Conservation (phyloP, 805 yeast species). For the Groenewaldozyma tartarivorans region DNA sequence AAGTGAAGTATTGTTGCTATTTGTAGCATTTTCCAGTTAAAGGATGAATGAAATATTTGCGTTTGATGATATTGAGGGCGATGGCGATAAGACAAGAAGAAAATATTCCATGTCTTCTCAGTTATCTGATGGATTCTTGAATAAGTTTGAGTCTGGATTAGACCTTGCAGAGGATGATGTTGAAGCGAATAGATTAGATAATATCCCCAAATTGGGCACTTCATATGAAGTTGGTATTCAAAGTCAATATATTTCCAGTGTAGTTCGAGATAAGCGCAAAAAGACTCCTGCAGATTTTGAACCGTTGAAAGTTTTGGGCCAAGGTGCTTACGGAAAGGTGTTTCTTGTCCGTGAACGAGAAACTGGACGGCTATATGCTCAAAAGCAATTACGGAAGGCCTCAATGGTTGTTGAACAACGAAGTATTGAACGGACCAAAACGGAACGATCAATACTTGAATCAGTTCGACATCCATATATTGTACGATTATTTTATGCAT, state of each 20-base stretch:
- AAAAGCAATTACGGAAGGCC: slow-evolving; percentile 78
- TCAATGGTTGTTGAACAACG: slow-evolving; percentile 52
- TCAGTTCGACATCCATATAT: slow-evolving; percentile 72
- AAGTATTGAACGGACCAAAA: slow-evolving; percentile 65
- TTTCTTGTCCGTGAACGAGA: slow-evolving; percentile 57
- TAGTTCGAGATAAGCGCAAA: slow-evolving; percentile 17
- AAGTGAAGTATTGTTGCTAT: too few relatives aligned
- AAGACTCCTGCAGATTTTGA: slow-evolving; percentile 46
- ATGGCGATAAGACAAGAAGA: neutral
- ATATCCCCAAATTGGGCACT: slow-evolving; percentile 35
- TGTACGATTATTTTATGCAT: slow-evolving; percentile 71
- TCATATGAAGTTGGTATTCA: slow-evolving; percentile 44
- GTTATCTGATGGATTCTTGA: neutral
- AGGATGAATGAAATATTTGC: slow-evolving; percentile 22
- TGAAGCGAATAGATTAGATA: too few relatives aligned
- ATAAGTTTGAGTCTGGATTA: neutral
- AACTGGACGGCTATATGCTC: slow-evolving; percentile 66
- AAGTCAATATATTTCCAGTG: slow-evolving; percentile 28
- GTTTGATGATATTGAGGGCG: slow-evolving; percentile 17
- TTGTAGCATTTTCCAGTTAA: too few relatives aligned
- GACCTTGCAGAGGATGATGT: too few relatives aligned
- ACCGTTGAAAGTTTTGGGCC: slow-evolving; percentile 68
- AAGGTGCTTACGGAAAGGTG: slow-evolving; percentile 87
- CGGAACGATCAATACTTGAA: slow-evolving; percentile 65
- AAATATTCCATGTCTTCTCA: neutral